phyloP scores from a whole-genome alignment of 495 filamentous ascomycete genomes.

The Xylaria longipes region DNA sequence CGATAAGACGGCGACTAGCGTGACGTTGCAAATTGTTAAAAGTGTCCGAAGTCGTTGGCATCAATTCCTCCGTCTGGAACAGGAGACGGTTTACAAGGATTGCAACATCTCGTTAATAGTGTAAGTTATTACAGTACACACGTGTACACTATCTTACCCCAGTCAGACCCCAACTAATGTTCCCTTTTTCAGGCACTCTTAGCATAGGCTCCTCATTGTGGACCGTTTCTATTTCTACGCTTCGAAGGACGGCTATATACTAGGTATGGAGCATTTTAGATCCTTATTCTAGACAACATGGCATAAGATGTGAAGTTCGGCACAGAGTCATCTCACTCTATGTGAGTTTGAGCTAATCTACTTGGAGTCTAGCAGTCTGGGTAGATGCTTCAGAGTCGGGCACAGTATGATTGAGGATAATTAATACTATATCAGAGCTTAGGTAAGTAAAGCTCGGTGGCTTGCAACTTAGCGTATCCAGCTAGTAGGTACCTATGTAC shows the following conservation, averaged over 20 bases:
- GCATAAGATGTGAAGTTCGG: not conserved
- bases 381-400: not conserved
- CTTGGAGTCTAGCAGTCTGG: not conserved
- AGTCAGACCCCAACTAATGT: not conserved
- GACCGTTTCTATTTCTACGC: not conserved
- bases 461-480: not conserved
- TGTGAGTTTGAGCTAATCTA: not conserved
- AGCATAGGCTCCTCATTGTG: not conserved
- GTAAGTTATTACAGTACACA: not conserved
- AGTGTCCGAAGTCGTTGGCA: slow-evolving; percentile 17
- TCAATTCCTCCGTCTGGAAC: slow-evolving; percentile 8
- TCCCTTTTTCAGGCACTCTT: not conserved
- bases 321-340: not conserved
- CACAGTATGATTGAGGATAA: not conserved
- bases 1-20: not conserved
- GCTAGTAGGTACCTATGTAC: no score
- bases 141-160: not conserved
- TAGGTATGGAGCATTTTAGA: not conserved
- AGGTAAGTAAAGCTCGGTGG: not conserved
- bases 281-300: not conserved
- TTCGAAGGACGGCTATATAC: not conserved
- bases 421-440: not conserved
- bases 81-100: not conserved
- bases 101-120: slow-evolving; percentile 7
- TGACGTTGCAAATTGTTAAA: not conserved